Evolutionary conservation across 2,329 filamentous ascomycete genomes (phyloP).

Genomic region (Trichoderma sp.): DNA sequence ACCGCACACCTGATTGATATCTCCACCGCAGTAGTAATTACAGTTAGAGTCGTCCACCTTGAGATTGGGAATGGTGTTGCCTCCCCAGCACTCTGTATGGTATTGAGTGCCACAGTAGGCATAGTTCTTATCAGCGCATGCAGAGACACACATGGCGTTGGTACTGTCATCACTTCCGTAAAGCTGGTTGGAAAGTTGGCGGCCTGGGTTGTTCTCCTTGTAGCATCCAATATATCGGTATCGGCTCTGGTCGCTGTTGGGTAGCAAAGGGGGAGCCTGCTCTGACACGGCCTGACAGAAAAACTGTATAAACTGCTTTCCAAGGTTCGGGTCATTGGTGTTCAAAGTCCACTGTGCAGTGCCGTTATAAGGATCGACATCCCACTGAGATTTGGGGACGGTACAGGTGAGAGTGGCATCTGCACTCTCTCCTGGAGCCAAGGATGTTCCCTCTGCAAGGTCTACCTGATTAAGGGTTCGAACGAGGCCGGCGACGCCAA

Average conservation of each 20-base stretch:
- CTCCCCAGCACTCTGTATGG: constrained; percentile 56
- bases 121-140: constrained; percentile 40
- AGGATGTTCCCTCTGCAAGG: constrained; percentile 56
- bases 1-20: constrained; percentile 53
- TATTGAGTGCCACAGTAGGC: constrained; percentile 53
- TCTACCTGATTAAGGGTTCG: constrained; percentile 57
- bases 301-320: constrained; percentile 56
- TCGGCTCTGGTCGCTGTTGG: constrained; percentile 43
- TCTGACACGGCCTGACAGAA: constrained; percentile 52
- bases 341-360: constrained; percentile 58
- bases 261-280: constrained; percentile 51
- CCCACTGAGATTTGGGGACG: constrained; percentile 59
- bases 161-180: constrained; percentile 45
- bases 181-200: constrained; percentile 49
- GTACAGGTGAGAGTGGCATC: constrained; percentile 57
- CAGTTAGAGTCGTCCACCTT: constrained; percentile 50
- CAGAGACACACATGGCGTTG: constrained; percentile 47
- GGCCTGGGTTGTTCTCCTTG: constrained; percentile 56
- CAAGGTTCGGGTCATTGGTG: constrained; percentile 53
- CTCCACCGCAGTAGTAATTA: constrained; percentile 53
- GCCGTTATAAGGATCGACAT: constrained; percentile 51
- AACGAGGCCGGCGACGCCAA: constrained; percentile 55
- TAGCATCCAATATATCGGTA: constrained; percentile 58
- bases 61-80: constrained; percentile 46
- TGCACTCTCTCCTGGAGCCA: constrained; percentile 51